A percentile compares a stretch with the other conserved stretches of the same genome.
Evolutionary conservation across 2,329 filamentous ascomycete genomes (phyloP).

Genomic region (Mycosphaerella arachidis): DNA sequence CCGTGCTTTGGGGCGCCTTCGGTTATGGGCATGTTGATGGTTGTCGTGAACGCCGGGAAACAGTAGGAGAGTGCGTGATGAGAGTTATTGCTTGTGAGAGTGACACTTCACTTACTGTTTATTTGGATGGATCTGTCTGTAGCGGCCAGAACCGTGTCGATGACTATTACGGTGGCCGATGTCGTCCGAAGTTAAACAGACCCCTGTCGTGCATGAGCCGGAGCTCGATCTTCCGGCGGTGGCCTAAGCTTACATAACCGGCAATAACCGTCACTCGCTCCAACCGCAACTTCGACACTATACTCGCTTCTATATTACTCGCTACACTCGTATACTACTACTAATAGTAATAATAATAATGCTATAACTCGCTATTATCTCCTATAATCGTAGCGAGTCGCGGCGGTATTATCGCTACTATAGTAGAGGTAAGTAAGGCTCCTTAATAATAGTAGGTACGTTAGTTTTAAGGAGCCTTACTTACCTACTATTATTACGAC

Average conservation of each 20-base stretch:
- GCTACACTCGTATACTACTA: too few relatives aligned
- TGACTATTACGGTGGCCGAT: conserved; percentile 1
- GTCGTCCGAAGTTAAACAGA: not conserved
- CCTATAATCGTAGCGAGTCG: too few relatives aligned
- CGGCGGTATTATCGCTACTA: too few relatives aligned
- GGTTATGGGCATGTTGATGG: conserved; percentile 30
- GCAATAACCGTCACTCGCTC: not conserved
- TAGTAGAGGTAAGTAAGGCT: too few relatives aligned
- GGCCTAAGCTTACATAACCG: too few relatives aligned
- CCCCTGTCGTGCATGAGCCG: not conserved
- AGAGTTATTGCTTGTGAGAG: not conserved
- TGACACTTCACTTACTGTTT: conserved; percentile 1
- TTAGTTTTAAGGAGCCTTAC: too few relatives aligned
- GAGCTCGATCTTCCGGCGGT: too few relatives aligned
- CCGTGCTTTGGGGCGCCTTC: conserved; percentile 56
- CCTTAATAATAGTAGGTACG: too few relatives aligned
- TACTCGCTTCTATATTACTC: not conserved
- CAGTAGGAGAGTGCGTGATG: not conserved
- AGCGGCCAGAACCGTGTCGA: conserved; percentile 1
- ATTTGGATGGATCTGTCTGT: not conserved
- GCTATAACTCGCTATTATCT: too few relatives aligned
- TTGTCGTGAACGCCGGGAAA: not conserved
- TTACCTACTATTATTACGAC: too few relatives aligned
- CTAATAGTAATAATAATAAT: too few relatives aligned
- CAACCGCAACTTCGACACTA: not conserved